These are phyloP conservation scores for Primulina tabacum DNA, from an alignment of 257 asterid species.

Conservation along the genomic window DNA sequence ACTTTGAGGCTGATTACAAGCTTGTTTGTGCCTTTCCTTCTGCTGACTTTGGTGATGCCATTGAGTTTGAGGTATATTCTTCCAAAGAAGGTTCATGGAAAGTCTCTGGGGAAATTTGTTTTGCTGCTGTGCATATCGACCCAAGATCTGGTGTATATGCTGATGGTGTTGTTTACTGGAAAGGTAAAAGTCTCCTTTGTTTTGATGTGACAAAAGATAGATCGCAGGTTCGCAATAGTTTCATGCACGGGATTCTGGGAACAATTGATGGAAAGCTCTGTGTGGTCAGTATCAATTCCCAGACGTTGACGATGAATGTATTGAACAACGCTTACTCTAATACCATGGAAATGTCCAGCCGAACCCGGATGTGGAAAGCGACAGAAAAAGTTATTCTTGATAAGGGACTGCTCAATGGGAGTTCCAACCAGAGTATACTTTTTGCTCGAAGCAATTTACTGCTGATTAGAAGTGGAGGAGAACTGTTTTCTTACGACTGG, in stretches of 20 bases:
- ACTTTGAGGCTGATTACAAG: slow-evolving; percentile 44
- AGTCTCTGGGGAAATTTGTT: slow-evolving; percentile 45
- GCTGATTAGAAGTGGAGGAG: slow-evolving; percentile 23
- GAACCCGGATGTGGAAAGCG: slow-evolving; percentile 24
- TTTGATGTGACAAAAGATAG: slow-evolving; percentile 46
- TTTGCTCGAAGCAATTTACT: slow-evolving; percentile 25
- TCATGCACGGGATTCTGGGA: slow-evolving; percentile 24
- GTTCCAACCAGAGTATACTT: not conserved
- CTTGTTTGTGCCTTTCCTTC: slow-evolving; percentile 45
- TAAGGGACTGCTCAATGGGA: slow-evolving; percentile 13
- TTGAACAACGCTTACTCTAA: slow-evolving; percentile 33
- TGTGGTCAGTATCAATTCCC: slow-evolving; percentile 16
- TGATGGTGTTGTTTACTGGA: slow-evolving; percentile 45
- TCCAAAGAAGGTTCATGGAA: slow-evolving; percentile 48
- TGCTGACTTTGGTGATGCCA: slow-evolving; percentile 48
- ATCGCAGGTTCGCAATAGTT: slow-evolving; percentile 26
- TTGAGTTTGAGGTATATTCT: slow-evolving; percentile 52
- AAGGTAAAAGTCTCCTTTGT: slow-evolving; percentile 23
- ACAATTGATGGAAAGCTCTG: slow-evolving; percentile 40
- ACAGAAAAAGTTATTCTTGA: slow-evolving; percentile 21
- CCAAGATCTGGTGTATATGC: slow-evolving; percentile 39
- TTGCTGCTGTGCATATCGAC: slow-evolving; percentile 20
- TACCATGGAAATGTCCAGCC: slow-evolving; percentile 36
- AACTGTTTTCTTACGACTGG: slow-evolving; percentile 22
- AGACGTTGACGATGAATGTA: not conserved